Conservation (phyloP, 2,329 filamentous ascomycete genomes). For the Aureobasidium sp. region DNA sequence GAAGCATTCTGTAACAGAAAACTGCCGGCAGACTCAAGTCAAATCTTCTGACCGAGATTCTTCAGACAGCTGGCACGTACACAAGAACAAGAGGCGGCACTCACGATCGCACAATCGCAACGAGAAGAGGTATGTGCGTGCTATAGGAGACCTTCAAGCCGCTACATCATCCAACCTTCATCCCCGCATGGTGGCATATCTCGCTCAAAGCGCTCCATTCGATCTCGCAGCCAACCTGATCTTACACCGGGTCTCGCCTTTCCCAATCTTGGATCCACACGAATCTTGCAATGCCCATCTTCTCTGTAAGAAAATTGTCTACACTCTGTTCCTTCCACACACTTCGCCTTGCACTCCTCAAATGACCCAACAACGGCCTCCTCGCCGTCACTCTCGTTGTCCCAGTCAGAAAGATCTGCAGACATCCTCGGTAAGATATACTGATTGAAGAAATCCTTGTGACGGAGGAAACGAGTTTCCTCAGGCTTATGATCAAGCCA, state of each 20-base stretch:
- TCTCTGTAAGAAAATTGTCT: slow-evolving; percentile 17
- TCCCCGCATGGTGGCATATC: not conserved
- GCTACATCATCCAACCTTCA: slow-evolving; percentile 1
- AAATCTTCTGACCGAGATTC: not conserved
- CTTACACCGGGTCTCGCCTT: not conserved
- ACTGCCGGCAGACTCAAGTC: not conserved
- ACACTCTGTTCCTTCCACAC: slow-evolving; percentile 17
- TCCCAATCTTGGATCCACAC: not conserved
- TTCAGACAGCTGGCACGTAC: not conserved
- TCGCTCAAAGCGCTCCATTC: not conserved
- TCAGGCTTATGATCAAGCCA: slow-evolving; percentile 17
- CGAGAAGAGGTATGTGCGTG: not conserved
- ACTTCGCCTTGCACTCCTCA: slow-evolving; percentile 19
- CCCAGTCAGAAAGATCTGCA: slow-evolving; percentile 18
- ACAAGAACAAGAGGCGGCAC: not conserved
- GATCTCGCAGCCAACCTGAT: not conserved
- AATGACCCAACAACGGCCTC: slow-evolving; percentile 14
- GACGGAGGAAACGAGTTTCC: slow-evolving; percentile 17
- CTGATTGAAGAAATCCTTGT: slow-evolving; percentile 23
- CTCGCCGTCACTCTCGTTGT: slow-evolving; percentile 18
- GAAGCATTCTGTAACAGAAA: not conserved
- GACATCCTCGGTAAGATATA: slow-evolving; percentile 21
- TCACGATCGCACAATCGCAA: not conserved
- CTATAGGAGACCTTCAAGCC: not conserved
- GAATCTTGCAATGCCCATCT: not conserved